Percentiles rank a stretch among this genome's conserved stretches.
Conservation (phyloP, 1,284 basidiomycete species). For the Ceratobasidium sp. region DNA sequence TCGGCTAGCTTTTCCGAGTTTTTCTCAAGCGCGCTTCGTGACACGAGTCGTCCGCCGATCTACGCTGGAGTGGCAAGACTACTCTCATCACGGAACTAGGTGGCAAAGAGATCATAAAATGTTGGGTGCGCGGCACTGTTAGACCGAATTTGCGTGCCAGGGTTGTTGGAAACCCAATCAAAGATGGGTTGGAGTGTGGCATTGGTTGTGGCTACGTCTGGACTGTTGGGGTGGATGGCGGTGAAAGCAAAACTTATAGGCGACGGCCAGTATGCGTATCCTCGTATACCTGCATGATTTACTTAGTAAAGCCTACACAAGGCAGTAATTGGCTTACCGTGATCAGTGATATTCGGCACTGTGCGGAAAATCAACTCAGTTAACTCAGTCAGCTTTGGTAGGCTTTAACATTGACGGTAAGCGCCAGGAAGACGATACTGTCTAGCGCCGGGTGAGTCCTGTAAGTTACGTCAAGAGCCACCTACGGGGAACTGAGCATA, state of each 20-base stretch:
- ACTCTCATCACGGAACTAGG: background rate
- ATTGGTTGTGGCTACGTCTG: constrained; percentile 2
- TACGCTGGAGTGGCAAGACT: background rate
- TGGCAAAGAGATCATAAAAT: constrained; percentile 4
- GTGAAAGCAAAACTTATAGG: background rate
- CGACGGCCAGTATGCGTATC: constrained; percentile 6
- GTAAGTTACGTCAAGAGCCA: constrained; percentile 16
- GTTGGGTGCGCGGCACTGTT: background rate
- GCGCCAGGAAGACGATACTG: background rate
- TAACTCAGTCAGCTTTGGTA: background rate
- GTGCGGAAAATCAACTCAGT: background rate
- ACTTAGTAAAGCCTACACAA: background rate
- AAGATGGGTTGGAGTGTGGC: constrained; percentile 1
- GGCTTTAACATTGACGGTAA: background rate
- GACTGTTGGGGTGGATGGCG: constrained; percentile 17
- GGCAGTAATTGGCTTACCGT: background rate
- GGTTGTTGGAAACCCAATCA: constrained; percentile 22
- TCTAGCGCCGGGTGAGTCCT: constrained; percentile 10
- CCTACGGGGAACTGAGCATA: background rate
- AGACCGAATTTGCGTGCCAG: background rate
- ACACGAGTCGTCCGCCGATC: constrained; percentile 5
- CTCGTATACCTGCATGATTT: constrained; percentile 4
- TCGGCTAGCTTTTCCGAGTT: background rate
- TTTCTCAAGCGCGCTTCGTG: background rate
- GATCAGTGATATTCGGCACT: background rate